phyloP scores from a whole-genome alignment of 2,329 filamentous ascomycete genomes.

The Beauveria medogensis region DNA sequence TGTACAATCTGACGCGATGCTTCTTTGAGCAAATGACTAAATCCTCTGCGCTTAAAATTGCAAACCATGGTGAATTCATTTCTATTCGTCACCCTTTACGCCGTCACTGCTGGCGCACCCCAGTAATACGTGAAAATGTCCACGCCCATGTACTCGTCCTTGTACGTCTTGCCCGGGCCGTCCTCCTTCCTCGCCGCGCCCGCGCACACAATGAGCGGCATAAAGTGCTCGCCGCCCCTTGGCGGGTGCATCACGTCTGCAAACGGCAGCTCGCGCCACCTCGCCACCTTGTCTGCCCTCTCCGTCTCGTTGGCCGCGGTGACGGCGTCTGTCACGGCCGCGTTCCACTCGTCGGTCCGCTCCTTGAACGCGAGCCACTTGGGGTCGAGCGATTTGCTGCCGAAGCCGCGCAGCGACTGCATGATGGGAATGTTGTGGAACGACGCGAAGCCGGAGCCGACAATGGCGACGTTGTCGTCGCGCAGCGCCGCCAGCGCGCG shows the following conservation, averaged over 20 bases:
- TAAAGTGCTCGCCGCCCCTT: conserved; percentile 47
- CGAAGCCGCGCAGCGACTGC: conserved; percentile 23
- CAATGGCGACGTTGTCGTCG: conserved; percentile 44
- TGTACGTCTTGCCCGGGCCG: conserved; percentile 35
- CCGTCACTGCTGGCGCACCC: conserved; percentile 24
- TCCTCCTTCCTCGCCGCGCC: conserved; percentile 34
- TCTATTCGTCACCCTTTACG: conserved; percentile 11
- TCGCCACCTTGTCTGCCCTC: conserved; percentile 31
- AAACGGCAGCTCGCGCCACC: conserved; percentile 40
- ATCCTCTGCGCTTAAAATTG: too few species aligned
- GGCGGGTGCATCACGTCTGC: conserved; percentile 47
- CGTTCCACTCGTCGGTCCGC: conserved; percentile 36
- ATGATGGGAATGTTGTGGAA: conserved; percentile 47
- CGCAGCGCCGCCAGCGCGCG: conserved; percentile 42
- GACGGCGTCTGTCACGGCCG: conserved; percentile 33
- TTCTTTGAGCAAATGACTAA: background rate
- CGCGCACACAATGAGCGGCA: conserved; percentile 50
- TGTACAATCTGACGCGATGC: background rate
- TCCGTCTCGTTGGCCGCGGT: conserved; percentile 24
- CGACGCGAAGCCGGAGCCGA: conserved; percentile 53
- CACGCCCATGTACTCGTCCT: conserved; percentile 40
- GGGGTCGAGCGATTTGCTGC: background rate
- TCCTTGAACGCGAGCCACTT: conserved; percentile 17
- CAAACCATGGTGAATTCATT: too few species aligned
- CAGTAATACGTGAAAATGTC: conserved; percentile 51